Percentiles rank a stretch among this genome's conserved stretches.
Evolutionary conservation across 164 flowering plant genomes (phyloP).

Genomic region (Buxus sempervirens): DNA sequence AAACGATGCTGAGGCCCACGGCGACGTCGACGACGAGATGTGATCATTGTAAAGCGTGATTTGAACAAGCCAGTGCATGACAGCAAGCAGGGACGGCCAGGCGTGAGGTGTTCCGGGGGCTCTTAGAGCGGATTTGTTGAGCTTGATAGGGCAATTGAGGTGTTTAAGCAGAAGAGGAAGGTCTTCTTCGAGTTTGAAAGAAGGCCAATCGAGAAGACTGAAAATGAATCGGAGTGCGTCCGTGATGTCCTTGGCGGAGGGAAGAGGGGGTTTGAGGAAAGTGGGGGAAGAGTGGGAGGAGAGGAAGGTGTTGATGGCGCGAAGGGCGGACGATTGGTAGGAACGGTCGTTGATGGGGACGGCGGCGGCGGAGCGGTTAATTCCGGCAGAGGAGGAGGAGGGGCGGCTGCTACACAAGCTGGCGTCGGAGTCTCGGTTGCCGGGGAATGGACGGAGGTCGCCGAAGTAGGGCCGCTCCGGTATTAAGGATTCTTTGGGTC

Average conservation of each 20-base stretch:
- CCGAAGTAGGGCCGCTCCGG: conserved; percentile 15
- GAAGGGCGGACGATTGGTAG: conserved; percentile 50
- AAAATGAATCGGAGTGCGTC: conserved; percentile 49
- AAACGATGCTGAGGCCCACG: no score
- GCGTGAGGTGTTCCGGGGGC: conserved; percentile 79
- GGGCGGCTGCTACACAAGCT: conserved; percentile 57
- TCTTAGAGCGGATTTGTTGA: conserved; percentile 62
- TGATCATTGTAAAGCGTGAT: conserved; percentile 39
- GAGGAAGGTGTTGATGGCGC: conserved; percentile 62
- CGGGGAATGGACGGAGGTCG: conserved; percentile 5
- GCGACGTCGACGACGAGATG: not conserved
- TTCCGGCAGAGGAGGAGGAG: conserved; percentile 32
- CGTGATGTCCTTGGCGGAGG: conserved; percentile 66
- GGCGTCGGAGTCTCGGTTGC: conserved; percentile 60
- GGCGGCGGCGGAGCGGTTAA: conserved; percentile 18
- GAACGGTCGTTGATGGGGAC: conserved; percentile 46
- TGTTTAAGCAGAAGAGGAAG: conserved; percentile 41
- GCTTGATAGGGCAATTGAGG: conserved; percentile 62
- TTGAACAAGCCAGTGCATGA: conserved; percentile 88
- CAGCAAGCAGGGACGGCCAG: conserved; percentile 64
- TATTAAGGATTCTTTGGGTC: conserved; percentile 5
- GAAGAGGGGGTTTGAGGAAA: conserved; percentile 48
- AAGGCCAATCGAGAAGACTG: conserved; percentile 34
- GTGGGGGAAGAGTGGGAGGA: conserved; percentile 40
- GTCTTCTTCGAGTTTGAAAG: conserved; percentile 60